Evolutionary conservation across 495 filamentous ascomycete species (phyloP), one percentile per base, ranked within the genome.

Genomic region (Hypoxylon crocopeplum): DNA sequence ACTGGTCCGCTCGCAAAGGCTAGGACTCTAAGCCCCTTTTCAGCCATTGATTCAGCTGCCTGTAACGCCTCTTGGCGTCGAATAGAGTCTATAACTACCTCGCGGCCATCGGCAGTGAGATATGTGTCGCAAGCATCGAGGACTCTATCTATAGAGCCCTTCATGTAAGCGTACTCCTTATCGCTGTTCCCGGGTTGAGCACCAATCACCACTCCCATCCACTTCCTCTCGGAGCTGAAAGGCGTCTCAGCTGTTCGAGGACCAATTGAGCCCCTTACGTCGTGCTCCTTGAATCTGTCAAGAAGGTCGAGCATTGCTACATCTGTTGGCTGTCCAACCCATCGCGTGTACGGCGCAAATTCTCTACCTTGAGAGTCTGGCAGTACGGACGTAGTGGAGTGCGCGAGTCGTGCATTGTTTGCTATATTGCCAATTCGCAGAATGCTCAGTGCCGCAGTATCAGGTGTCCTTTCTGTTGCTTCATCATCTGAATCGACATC

Each of bases 321-420:
- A 71, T 99, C 94, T 1, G 94, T 99, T 16, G 94, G 94, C 69
- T 98, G 94, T 19, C 94, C 94, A 12, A 96, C 91, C 90, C 94
- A 99, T 54, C 94, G 84, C 52, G 91, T 96, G 70, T 88, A 87
- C 15, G 79, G 79, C 20, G 80, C 79, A 7, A 84, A 80, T 32
- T 84, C 79, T 48, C 80, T 74, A 2, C 81, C 77, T 56, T 88
- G 81, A 16, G 88, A 93, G 4, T 90, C 92, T 7, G 91, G 89
- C 16, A 96, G 74, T 2, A 94, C 83, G 13, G 91, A 84, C 30
- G 87, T 85, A 12, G 88, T 87, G 8, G 89, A 88, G 40, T 72
- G 73, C 13, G 90, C 88, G 21, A 96, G 79, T 2, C 93, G 85
- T 41, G 88, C 91, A 70, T 99, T 96, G 72, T 99, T 99, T 36